phyloP scores from a whole-genome alignment of 78 protist species.

The Planoprotostelium fungivorum region DNA sequence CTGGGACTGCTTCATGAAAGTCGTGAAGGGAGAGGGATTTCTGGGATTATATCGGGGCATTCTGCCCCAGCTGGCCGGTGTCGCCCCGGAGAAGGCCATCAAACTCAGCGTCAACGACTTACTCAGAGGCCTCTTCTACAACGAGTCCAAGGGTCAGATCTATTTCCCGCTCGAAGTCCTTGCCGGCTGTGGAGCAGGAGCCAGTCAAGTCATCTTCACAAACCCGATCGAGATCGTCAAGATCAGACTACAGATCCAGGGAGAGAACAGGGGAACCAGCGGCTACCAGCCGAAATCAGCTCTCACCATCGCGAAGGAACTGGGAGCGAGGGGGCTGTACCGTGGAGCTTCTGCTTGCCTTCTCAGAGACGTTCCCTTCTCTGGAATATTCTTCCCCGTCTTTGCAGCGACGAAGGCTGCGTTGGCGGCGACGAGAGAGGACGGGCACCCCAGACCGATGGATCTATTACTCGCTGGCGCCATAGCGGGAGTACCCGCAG shows the following conservation, averaged over 20 bases:
- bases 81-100: constrained; percentile 86
- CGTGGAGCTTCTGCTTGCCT: constrained; percentile 77
- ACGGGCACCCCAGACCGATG: constrained; percentile 31
- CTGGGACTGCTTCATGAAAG: constrained; percentile 72
- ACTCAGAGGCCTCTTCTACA: constrained; percentile 47
- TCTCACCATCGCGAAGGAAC: constrained; percentile 22
- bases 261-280: constrained; percentile 4
- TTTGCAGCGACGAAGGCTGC: constrained; percentile 61
- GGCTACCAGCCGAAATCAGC: constrained; percentile 36
- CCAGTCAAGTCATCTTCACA: constrained; percentile 72
- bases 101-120: constrained; percentile 74
- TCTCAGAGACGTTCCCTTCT: constrained; percentile 77
- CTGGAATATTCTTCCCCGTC: constrained; percentile 79
- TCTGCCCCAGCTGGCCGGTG: constrained; percentile 81
- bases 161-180: constrained; percentile 72
- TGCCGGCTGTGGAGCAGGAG: constrained; percentile 80
- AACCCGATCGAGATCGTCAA: constrained; percentile 85
- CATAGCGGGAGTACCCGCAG: constrained; percentile 75
- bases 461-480: constrained; percentile 65
- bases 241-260: constrained; percentile 72
- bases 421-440: constrained; percentile 41
- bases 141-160: constrained; percentile 59
- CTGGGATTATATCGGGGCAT: constrained; percentile 70
- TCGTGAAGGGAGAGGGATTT: constrained; percentile 52
- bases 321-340: constrained; percentile 74